A percentile compares a stretch with the other conserved stretches of the same genome.
Conservation (phyloP, 2,329 filamentous ascomycete genomes). For the Nigrograna mackinnonii region DNA sequence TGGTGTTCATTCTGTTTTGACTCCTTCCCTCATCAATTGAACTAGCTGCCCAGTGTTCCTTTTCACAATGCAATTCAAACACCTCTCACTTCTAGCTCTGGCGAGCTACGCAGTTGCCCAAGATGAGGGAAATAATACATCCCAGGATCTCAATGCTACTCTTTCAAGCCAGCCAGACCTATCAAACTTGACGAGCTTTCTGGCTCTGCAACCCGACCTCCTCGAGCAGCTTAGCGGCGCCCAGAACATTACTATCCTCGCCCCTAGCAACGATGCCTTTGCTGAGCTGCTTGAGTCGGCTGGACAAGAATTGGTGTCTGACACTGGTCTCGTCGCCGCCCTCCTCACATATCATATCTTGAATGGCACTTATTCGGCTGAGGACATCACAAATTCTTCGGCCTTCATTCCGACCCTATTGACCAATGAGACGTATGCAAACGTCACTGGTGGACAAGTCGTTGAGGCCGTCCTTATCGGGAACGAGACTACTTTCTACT, state of each 20-base stretch:
- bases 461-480: constrained; percentile 51
- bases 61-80: constrained; percentile 44
- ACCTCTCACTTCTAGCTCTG: constrained; percentile 39
- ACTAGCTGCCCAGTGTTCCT: not conserved
- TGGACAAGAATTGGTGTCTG: constrained; percentile 25
- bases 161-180: constrained; percentile 30
- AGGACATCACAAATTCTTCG: constrained; percentile 42
- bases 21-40: not conserved
- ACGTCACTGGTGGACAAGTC: constrained; percentile 63
- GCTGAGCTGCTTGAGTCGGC: constrained; percentile 40
- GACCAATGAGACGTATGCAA: constrained; percentile 56
- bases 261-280: constrained; percentile 59
- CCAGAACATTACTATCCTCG: constrained; percentile 61
- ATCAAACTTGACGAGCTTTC: constrained; percentile 37
- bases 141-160: constrained; percentile 25
- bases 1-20: constrained; percentile 2
- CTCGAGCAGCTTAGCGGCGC: constrained; percentile 41
- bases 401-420: constrained; percentile 55
- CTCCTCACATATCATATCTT: constrained; percentile 63
- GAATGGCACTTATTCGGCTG: constrained; percentile 52
- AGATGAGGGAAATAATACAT: constrained; percentile 14
- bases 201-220: constrained; percentile 41
- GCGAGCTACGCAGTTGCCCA: constrained; percentile 37
- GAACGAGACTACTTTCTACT: constrained; percentile 54
- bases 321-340: constrained; percentile 43